Percentiles rank a stretch among this genome's conserved stretches.
Conservation (phyloP, 2,329 filamentous ascomycete genomes). For the Monosporascus cannonballus region DNA sequence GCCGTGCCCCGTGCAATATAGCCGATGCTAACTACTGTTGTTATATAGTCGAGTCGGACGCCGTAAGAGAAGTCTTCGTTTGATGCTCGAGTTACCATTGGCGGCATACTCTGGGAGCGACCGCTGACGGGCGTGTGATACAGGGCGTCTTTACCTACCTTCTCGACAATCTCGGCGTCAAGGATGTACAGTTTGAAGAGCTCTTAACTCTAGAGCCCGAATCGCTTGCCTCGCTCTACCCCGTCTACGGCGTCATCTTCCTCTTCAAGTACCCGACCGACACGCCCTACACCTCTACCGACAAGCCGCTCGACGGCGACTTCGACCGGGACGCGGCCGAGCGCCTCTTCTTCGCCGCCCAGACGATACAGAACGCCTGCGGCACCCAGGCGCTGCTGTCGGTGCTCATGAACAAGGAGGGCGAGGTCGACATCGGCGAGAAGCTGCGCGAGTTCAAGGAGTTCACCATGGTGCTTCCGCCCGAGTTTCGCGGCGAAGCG, state of each 20-base stretch:
- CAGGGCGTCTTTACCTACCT: constrained; percentile 96
- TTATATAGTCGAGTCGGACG: constrained; percentile 76
- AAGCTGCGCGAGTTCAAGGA: constrained; percentile 75
- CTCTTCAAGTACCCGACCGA: constrained; percentile 93
- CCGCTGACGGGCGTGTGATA: constrained; percentile 22
- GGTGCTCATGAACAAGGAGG: constrained; percentile 76
- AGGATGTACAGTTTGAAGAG: constrained; percentile 95
- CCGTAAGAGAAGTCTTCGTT: constrained; percentile 48
- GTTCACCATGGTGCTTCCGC: constrained; percentile 78
- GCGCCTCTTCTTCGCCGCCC: constrained; percentile 84
- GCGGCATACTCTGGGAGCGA: constrained; percentile 1
- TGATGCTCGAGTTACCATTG: constrained; percentile 10
- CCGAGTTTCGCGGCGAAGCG: constrained; percentile 60
- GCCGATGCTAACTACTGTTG: constrained; percentile 13
- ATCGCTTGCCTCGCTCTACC: constrained; percentile 62
- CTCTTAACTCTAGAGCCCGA: constrained; percentile 81
- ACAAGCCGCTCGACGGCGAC: constrained; percentile 69
- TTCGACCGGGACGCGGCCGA: constrained; percentile 74
- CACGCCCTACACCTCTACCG: constrained; percentile 50
- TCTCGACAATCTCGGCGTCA: constrained; percentile 83
- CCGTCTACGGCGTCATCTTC: constrained; percentile 94
- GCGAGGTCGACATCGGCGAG: constrained; percentile 63
- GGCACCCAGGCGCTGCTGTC: constrained; percentile 92
- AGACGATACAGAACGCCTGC: constrained; percentile 98
- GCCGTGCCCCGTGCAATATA: background rate